Evolutionary conservation across 192 early-diverging fungal species (phyloP).

Genomic region (Backusella mclennaniae): DNA sequence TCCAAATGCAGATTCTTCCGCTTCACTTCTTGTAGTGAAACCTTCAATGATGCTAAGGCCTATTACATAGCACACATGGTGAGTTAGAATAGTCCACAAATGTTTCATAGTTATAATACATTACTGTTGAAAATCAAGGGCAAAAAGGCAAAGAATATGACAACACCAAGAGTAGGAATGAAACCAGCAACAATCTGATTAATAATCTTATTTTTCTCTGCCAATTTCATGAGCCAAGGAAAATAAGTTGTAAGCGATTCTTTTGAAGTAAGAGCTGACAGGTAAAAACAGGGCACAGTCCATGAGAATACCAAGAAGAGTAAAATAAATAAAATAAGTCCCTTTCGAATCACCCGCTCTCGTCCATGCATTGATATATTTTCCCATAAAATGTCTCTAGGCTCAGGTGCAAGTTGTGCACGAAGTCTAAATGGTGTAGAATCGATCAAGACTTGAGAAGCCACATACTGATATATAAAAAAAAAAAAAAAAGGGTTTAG

Average conservation of each 20-base stretch:
- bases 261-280: constrained; percentile 66
- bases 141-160: constrained; percentile 65
- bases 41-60: constrained; percentile 45
- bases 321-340: constrained; percentile 53
- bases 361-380: constrained; percentile 63
- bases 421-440: constrained; percentile 64
- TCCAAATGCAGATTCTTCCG: constrained; percentile 39
- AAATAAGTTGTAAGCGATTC: constrained; percentile 57
- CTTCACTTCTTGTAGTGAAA: constrained; percentile 42
- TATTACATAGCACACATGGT: neutral
- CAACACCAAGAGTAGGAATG: constrained; percentile 70
- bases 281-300: constrained; percentile 64
- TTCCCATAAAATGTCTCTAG: constrained; percentile 74
- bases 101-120: neutral
- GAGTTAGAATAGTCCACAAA: neutral
- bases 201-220: constrained; percentile 48
- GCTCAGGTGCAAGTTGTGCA: constrained; percentile 67
- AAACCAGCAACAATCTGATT: constrained; percentile 64
- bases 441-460: constrained; percentile 63
- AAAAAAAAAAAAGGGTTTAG: neutral
- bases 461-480: constrained; percentile 46
- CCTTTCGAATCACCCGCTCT: constrained; percentile 51
- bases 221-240: constrained; percentile 54
- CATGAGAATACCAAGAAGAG: constrained; percentile 75
- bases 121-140: constrained; percentile 66